phyloP scores from a whole-genome alignment of 139 green algal genomes.

The Chlorella sp. region DNA sequence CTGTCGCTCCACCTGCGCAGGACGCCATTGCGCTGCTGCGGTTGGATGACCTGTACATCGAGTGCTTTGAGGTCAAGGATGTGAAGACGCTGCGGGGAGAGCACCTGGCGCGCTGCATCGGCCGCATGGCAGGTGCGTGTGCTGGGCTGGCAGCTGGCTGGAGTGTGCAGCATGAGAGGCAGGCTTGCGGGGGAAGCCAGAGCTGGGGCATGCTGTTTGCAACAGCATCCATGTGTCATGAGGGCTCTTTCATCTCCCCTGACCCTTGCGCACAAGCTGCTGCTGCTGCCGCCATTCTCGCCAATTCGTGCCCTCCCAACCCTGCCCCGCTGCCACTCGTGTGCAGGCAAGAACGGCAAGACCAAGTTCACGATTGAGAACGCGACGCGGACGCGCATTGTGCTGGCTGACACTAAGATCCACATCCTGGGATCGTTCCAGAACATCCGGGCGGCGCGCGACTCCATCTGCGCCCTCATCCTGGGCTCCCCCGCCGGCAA shows the following conservation, averaged over 20 bases:
- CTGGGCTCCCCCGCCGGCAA: conserved; percentile 97
- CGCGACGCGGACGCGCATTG: conserved; percentile 94
- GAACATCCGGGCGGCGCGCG: conserved; percentile 86
- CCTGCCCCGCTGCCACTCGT: background rate
- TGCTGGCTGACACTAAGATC: conserved; percentile 97
- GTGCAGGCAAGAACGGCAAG: conserved; percentile 94
- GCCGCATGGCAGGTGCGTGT: conserved; percentile 74
- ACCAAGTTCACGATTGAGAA: conserved; percentile 99
- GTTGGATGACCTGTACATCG: conserved; percentile 98
- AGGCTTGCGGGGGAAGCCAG: too few species aligned
- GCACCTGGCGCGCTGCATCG: conserved; percentile 96
- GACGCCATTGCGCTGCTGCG: conserved; percentile 97
- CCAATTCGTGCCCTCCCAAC: too few species aligned
- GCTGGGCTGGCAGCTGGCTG: too few species aligned
- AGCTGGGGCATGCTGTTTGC: too few species aligned
- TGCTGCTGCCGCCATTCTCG: background rate
- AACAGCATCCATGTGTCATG: too few species aligned
- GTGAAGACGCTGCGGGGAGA: conserved; percentile 98
- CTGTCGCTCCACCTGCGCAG: conserved; percentile 62
- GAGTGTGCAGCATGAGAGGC: too few species aligned
- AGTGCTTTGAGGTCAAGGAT: conserved; percentile 98
- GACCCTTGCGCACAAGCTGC: too few species aligned
- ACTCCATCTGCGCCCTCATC: conserved; percentile 95
- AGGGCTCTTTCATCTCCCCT: too few species aligned
- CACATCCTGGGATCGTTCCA: conserved; percentile 90